Evolutionary conservation across 306 rosid species (phyloP).

Genomic region (Prunus padus): DNA sequence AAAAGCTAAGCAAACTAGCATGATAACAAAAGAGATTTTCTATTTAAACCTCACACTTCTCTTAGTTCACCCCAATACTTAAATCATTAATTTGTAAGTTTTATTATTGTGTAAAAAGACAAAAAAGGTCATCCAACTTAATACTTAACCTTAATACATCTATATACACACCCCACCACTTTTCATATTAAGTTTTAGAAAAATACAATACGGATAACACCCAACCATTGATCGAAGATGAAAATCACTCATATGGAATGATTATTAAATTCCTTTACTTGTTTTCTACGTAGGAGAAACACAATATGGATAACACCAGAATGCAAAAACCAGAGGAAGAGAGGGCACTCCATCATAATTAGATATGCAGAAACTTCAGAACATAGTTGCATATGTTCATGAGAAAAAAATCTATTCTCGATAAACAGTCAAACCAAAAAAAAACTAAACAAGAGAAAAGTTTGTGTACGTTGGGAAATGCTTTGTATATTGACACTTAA

Average conservation of each 20-base stretch:
- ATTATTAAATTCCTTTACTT: not conserved
- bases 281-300: not conserved
- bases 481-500: not conserved
- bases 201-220: no score
- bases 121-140: no score
- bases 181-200: no score
- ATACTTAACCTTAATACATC: no score
- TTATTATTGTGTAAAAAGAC: no score
- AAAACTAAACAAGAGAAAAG: not conserved
- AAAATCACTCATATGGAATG: not conserved
- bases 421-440: not conserved
- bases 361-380: not conserved
- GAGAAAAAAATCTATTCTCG: not conserved
- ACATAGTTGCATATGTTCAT: not conserved
- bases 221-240: conserved; percentile 11
- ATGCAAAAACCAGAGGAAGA: not conserved
- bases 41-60: no score
- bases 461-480: not conserved
- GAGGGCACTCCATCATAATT: not conserved
- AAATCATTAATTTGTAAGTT: no score
- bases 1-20: no score
- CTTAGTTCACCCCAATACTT: no score
- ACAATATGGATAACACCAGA: not conserved
- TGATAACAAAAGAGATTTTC: no score
- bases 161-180: no score